Conservation (phyloP, 306 rosid genomes). For the Calophaca sinica region DNA sequence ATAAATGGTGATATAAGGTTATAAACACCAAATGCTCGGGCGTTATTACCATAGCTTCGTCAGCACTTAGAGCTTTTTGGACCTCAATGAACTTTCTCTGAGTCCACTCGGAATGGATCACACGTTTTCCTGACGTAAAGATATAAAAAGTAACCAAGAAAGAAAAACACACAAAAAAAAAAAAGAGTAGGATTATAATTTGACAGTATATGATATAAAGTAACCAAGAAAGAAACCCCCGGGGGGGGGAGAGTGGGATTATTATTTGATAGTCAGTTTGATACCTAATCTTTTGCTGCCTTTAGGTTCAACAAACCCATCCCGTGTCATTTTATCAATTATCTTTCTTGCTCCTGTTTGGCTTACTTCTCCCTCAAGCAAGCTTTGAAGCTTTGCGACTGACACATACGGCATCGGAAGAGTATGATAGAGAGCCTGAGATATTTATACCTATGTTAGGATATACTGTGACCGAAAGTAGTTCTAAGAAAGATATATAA, state of each 20-base stretch:
- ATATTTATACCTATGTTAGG: constrained; percentile 33
- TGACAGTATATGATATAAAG: neutral
- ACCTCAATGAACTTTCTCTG: constrained; percentile 73
- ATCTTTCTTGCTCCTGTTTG: constrained; percentile 71
- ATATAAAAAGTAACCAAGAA: neutral
- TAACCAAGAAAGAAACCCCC: neutral
- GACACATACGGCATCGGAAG: constrained; percentile 83
- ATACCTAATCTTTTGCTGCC: constrained; percentile 82
- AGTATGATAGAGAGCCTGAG: constrained; percentile 82
- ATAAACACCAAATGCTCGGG: neutral
- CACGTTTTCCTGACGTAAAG: constrained; percentile 74
- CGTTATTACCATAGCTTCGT: constrained; percentile 69
- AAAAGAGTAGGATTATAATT: constrained; percentile 10
- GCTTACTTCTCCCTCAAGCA: constrained; percentile 77
- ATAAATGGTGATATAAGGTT: constrained; percentile 32
- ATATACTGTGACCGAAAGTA: constrained; percentile 15
- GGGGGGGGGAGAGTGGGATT: constrained; percentile 7
- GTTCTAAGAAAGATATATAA: constrained; percentile 6
- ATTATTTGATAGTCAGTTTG: constrained; percentile 8
- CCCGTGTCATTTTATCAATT: constrained; percentile 73
- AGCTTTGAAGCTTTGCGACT: constrained; percentile 71
- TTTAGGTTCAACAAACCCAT: constrained; percentile 83
- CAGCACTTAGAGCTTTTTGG: constrained; percentile 62
- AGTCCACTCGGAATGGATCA: constrained; percentile 76
- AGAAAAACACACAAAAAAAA: neutral